A percentile compares a stretch with the other conserved stretches of the same genome.
phyloP scores from a whole-genome alignment of 1,284 basidiomycete genomes.

The Pseudozyma tsukubaensis region DNA sequence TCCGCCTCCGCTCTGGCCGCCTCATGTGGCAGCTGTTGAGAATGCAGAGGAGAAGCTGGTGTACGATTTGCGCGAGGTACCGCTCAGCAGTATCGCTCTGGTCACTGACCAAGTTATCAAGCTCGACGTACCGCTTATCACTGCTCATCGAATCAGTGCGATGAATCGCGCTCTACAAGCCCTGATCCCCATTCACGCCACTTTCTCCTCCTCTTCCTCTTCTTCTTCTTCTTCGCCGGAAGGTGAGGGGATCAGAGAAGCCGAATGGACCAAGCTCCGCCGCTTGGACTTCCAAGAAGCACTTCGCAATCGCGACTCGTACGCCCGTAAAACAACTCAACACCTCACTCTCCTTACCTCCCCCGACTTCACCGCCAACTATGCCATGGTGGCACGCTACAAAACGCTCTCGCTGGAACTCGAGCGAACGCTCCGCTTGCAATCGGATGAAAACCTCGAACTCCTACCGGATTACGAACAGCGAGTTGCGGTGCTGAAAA shows the following conservation, averaged over 20 bases:
- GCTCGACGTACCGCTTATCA: slow-evolving; percentile 60
- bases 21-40: slow-evolving; percentile 7
- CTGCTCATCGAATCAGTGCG: slow-evolving; percentile 74
- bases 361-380: slow-evolving; percentile 79
- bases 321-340: slow-evolving; percentile 68
- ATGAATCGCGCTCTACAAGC: slow-evolving; percentile 70
- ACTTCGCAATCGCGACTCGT: slow-evolving; percentile 75
- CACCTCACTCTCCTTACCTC: slow-evolving; percentile 27
- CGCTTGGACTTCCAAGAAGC: slow-evolving; percentile 92
- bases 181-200: slow-evolving; percentile 24
- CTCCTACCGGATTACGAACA: slow-evolving; percentile 97
- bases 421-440: slow-evolving; percentile 67
- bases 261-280: slow-evolving; percentile 83
- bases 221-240: too few species aligned
- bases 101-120: slow-evolving; percentile 80
- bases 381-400: slow-evolving; percentile 78
- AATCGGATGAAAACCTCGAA: slow-evolving; percentile 89
- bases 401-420: slow-evolving; percentile 81
- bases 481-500: slow-evolving; percentile 88
- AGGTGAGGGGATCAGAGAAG: slow-evolving; percentile 47
- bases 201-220: slow-evolving; percentile 5
- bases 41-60: slow-evolving; percentile 59
- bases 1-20: slow-evolving; percentile 43
- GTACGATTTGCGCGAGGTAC: slow-evolving; percentile 79
- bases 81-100: slow-evolving; percentile 80